Conservation (phyloP, 257 asterid species). For the Fraxinus cuspidata region DNA sequence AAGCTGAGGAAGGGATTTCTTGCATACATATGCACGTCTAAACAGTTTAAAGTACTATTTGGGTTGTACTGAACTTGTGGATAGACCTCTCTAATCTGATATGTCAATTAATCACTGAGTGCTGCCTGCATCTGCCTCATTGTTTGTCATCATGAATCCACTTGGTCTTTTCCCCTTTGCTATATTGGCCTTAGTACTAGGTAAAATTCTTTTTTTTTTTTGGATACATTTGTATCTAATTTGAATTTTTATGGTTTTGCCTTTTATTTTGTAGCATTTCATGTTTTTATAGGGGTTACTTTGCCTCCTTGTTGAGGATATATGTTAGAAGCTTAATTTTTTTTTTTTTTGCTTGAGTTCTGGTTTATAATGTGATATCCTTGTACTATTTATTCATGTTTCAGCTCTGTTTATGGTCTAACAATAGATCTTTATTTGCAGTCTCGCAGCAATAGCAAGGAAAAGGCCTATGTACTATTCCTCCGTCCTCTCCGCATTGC, state of each 20-base stretch:
- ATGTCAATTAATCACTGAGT: background rate
- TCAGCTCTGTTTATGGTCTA: slow-evolving; percentile 20
- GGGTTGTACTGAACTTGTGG: slow-evolving; percentile 2
- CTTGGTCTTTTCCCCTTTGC: slow-evolving; percentile 3
- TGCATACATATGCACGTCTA: background rate
- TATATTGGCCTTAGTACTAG: slow-evolving; percentile 9
- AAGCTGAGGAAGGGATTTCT: background rate
- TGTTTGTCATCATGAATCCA: slow-evolving; percentile 13
- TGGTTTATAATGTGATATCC: background rate
- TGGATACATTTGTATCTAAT: slow-evolving; percentile 15
- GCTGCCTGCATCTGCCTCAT: slow-evolving; percentile 2
- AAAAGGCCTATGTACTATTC: slow-evolving; percentile 72
- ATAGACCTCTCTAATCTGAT: slow-evolving; percentile 2
- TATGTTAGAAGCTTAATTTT: slow-evolving; percentile 15
- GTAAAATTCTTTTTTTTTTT: background rate
- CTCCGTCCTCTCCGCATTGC: slow-evolving; percentile 62
- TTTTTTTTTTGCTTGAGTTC: slow-evolving; percentile 9
- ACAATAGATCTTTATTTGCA: slow-evolving; percentile 46
- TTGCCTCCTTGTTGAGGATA: background rate
- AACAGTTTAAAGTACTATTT: slow-evolving; percentile 2
- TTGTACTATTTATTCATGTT: slow-evolving; percentile 1
- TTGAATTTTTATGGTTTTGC: slow-evolving; percentile 4
- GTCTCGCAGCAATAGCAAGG: slow-evolving; percentile 89
- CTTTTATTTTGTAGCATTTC: background rate
- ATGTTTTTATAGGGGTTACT: background rate